Percentiles rank a stretch among this genome's conserved stretches.
These are phyloP conservation scores for Trypanosoma conorhini DNA, from an alignment of 208 protist genomes.

Conservation along the genomic window DNA sequence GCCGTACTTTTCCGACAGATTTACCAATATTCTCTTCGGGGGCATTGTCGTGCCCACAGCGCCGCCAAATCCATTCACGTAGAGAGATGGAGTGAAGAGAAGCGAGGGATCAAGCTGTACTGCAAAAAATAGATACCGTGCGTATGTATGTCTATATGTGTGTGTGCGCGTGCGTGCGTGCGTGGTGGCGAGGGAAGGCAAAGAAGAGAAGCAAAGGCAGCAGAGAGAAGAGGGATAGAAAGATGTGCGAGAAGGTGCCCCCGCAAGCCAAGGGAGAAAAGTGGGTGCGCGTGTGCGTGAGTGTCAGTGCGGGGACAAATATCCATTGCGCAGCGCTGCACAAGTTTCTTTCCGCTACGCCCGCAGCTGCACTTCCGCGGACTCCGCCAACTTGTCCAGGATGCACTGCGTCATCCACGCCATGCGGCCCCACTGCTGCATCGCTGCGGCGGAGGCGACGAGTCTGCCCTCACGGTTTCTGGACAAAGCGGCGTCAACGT, in stretches of 20 bases:
- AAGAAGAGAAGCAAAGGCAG: not conserved
- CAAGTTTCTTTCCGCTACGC: not conserved
- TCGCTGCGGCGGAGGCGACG: constrained; percentile 31
- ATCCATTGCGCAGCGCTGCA: too few relatives aligned
- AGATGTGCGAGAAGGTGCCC: too few relatives aligned
- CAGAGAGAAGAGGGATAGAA: not conserved
- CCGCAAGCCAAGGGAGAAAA: too few relatives aligned
- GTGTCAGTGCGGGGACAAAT: too few relatives aligned
- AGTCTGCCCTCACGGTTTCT: constrained; percentile 24
- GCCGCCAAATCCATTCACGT: not conserved
- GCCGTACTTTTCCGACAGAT: constrained; percentile 26
- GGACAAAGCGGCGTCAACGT: constrained; percentile 35
- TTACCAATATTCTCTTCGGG: constrained; percentile 20
- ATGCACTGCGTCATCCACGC: constrained; percentile 60
- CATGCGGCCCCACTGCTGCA: constrained; percentile 44
- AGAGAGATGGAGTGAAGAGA: not conserved
- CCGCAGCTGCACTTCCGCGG: constrained; percentile 9
- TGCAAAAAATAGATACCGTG: not conserved
- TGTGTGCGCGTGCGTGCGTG: not conserved
- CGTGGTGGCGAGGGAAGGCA: not conserved
- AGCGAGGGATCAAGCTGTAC: not conserved
- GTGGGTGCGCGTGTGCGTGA: too few relatives aligned
- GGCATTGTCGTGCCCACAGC: constrained; percentile 1
- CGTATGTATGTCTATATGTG: constrained; percentile 1
- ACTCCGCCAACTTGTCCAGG: constrained; percentile 48